Percentiles rank a stretch among this genome's conserved stretches.
Conservation (phyloP, 371 early-diverging fungal species). For the Mortierella sp. region DNA sequence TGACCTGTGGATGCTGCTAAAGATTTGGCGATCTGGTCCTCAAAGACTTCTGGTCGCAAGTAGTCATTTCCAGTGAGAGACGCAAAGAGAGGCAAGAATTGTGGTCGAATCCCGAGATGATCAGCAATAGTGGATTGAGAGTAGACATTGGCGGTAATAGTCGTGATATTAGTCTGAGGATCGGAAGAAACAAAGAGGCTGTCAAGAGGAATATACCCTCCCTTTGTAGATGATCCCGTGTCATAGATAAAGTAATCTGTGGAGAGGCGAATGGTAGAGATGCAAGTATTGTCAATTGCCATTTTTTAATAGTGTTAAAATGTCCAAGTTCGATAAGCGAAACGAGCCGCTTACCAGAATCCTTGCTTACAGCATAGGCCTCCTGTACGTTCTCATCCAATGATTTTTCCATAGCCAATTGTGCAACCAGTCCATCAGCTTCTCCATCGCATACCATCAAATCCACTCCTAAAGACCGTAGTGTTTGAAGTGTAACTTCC, state of each 20-base stretch:
- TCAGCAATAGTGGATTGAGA: conserved; percentile 58
- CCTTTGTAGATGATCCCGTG: conserved; percentile 56
- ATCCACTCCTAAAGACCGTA: conserved; percentile 54
- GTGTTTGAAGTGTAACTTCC: conserved; percentile 64
- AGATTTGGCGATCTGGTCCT: conserved; percentile 54
- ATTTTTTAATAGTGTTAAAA: neutral
- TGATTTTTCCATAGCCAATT: conserved; percentile 57
- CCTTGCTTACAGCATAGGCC: conserved; percentile 68
- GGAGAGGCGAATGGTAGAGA: no score
- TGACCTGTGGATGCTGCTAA: conserved; percentile 33
- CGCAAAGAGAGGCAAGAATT: conserved; percentile 64
- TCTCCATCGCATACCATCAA: conserved; percentile 63
- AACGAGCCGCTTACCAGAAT: conserved; percentile 55
- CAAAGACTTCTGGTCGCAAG: conserved; percentile 57
- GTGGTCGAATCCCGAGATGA: conserved; percentile 54
- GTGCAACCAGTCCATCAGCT: conserved; percentile 67
- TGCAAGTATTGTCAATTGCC: neutral
- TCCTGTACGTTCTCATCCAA: conserved; percentile 34
- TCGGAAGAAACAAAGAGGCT: conserved; percentile 50
- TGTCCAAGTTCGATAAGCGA: neutral
- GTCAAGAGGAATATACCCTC: conserved; percentile 69
- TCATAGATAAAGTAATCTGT: conserved; percentile 68
- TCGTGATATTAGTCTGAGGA: conserved; percentile 18
- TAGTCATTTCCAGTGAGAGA: conserved; percentile 72
- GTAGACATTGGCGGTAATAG: conserved; percentile 60